phyloP scores from a whole-genome alignment of 495 filamentous ascomycete species.

The Aspergillus ellipticus region DNA sequence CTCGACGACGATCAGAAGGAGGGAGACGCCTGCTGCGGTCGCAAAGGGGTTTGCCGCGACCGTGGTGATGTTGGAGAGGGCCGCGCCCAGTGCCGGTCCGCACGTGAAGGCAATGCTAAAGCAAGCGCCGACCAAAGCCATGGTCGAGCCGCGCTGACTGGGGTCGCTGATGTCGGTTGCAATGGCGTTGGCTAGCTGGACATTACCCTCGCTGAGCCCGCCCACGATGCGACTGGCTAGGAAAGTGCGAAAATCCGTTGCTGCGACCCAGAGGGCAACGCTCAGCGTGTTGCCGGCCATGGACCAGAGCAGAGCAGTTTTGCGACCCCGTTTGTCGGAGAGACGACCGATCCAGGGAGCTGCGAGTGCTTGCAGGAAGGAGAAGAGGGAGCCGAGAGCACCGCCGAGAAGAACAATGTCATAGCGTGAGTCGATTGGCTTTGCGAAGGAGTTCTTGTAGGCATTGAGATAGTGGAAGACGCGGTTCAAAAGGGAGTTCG shows the following conservation, averaged over 20 bases:
- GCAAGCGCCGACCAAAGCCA: slow-evolving; percentile 93
- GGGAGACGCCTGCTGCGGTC: slow-evolving; percentile 78
- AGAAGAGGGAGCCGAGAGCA: slow-evolving; percentile 89
- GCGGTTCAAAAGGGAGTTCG: slow-evolving; percentile 64
- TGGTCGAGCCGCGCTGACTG: slow-evolving; percentile 75
- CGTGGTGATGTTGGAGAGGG: slow-evolving; percentile 65
- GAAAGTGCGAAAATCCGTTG: slow-evolving; percentile 93
- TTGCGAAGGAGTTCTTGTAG: slow-evolving; percentile 91
- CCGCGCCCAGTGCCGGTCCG: slow-evolving; percentile 87
- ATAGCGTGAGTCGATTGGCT: slow-evolving; percentile 92
- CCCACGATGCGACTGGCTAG: slow-evolving; percentile 87
- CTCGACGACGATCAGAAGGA: slow-evolving; percentile 78
- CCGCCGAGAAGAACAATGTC: slow-evolving; percentile 96
- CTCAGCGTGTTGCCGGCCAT: slow-evolving; percentile 94
- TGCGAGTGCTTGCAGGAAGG: slow-evolving; percentile 86
- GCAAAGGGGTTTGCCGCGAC: slow-evolving; percentile 91
- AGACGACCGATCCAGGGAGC: slow-evolving; percentile 87
- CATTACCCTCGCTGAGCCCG: slow-evolving; percentile 92
- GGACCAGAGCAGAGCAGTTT: slow-evolving; percentile 81
- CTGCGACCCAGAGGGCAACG: slow-evolving; percentile 89
- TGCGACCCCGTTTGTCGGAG: slow-evolving; percentile 84
- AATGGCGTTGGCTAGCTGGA: slow-evolving; percentile 94
- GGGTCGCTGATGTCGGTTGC: slow-evolving; percentile 92
- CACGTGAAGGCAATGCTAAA: slow-evolving; percentile 98
- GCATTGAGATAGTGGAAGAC: slow-evolving; percentile 83